Base-by-base conservation (phyloP, 208 protist species). In the Leishmania guyanensis region DNA sequence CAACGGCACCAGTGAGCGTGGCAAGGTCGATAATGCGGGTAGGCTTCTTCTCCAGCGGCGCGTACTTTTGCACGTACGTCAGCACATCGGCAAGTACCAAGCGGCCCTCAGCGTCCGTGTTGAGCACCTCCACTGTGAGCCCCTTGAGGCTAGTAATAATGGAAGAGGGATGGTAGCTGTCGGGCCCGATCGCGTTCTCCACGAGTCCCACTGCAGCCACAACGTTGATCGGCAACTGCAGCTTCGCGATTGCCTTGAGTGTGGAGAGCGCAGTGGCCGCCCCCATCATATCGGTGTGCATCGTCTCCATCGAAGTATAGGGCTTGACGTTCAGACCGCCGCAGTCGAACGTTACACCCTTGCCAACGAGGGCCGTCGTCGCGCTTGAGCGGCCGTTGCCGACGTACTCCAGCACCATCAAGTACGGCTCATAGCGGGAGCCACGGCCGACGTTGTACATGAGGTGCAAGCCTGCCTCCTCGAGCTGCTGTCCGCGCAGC, bases 261-360 rank as follows among this genome's bases (percentile, higher is more conserved):
- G 93, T 88, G 14, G 88, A 79, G n/a, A 98, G 86, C 36, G 93
- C 92, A 22, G 90, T 93, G 43, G 93, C 96, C 0, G 97, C 91
- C 20, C 97, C 97, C 88, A 96, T 96, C 95, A 98, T 98, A 79
- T 98, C 97, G 53, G 88, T 90, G 85, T 98, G 95, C 97, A 98
- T 98, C 66, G 92, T 93, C 84, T 95, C 92, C 97, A 98, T 98
- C 33, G 91, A 91, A 0, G 88, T 92, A 81, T 84, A 93, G 43
- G 97, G 95, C 82, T 98, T 98, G 39, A 98, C 53, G 79, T 94
- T 95, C 50, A 98, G 89, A 56, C 97, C 97, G 48, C 97, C 97
- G 80, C 87, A 94, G 86, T 98, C 97, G 78, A 97, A 98, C 16
- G 94, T 98, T 70, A 98, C 93, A 60, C 95, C 97, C 78, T 98